Conservation (phyloP, 257 asterid genomes). For the Prunella vulgaris region DNA sequence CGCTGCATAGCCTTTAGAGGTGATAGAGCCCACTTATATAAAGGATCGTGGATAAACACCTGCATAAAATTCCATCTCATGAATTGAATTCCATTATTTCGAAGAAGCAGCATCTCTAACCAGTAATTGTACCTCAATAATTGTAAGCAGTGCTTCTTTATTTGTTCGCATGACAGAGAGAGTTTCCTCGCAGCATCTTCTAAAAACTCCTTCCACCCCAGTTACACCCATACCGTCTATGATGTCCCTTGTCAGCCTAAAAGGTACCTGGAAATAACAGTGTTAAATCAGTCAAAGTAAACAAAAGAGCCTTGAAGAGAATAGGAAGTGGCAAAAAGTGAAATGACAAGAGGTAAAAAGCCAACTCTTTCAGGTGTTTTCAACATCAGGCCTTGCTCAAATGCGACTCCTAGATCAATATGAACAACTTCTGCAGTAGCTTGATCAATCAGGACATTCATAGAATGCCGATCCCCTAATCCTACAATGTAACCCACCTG, state of each 20-base stretch:
- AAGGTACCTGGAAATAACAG: conserved; percentile 64
- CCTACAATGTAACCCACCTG: conserved; percentile 99
- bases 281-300: conserved; percentile 13
- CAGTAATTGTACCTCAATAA: conserved; percentile 66
- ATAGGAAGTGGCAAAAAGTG: conserved; percentile 14
- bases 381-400: conserved; percentile 99
- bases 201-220: conserved; percentile 96
- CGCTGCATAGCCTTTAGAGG: conserved; percentile 97
- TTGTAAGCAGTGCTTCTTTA: conserved; percentile 89
- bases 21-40: conserved; percentile 96
- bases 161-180: conserved; percentile 95
- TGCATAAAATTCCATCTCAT: conserved; percentile 30
- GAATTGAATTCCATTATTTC: conserved; percentile 9
- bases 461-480: conserved; percentile 96
- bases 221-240: conserved; percentile 98
- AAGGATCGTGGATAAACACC: conserved; percentile 98
- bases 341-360: conserved; percentile 8
- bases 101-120: not conserved
- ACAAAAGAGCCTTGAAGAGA: not conserved
- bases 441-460: conserved; percentile 91
- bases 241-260: conserved; percentile 88
- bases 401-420: conserved; percentile 97
- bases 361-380: conserved; percentile 95
- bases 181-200: conserved; percentile 96
- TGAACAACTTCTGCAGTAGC: conserved; percentile 97